Evolutionary conservation across 1,284 basidiomycete species (phyloP).

Genomic region (Puccinia polysora): DNA sequence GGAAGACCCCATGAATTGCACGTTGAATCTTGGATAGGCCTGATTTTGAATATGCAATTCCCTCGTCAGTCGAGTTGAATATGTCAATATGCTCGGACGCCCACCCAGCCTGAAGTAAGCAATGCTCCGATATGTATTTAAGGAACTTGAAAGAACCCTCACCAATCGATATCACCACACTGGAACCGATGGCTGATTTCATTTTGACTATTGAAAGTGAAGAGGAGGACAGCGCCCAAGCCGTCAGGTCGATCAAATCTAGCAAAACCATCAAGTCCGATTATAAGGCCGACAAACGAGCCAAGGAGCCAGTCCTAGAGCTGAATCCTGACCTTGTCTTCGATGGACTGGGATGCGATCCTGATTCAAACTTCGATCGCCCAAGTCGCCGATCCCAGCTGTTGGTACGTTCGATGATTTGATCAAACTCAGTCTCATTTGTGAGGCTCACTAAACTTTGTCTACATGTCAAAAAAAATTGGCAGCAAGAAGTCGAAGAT

Average conservation of each 20-base stretch:
- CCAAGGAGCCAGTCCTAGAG: slow-evolving; percentile 19
- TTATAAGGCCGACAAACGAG: neutral
- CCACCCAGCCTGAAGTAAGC: too few relatives aligned
- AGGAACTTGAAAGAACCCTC: too few relatives aligned
- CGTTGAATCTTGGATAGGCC: too few relatives aligned
- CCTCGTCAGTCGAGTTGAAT: too few relatives aligned
- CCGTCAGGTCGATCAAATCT: neutral
- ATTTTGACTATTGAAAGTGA: slow-evolving; percentile 43
- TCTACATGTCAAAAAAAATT: neutral
- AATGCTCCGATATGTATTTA: too few relatives aligned
- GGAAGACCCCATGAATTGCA: too few relatives aligned
- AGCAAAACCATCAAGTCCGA: neutral
- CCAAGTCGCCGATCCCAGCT: neutral
- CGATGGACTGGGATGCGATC: slow-evolving; percentile 30
- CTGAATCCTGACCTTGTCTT: slow-evolving; percentile 36
- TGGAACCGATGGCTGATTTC: slow-evolving; percentile 30
- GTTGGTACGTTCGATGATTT: neutral
- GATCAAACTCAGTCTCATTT: neutral
- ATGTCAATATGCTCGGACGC: too few relatives aligned
- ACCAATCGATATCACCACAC: too few relatives aligned
- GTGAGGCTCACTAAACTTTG: neutral
- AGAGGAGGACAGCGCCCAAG: neutral
- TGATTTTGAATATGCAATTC: too few relatives aligned
- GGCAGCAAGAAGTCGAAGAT: slow-evolving; percentile 48
- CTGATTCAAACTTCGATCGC: slow-evolving; percentile 6